Evolutionary conservation across 208 protist species (phyloP).

Genomic region (Wallacemonas sp.): DNA sequence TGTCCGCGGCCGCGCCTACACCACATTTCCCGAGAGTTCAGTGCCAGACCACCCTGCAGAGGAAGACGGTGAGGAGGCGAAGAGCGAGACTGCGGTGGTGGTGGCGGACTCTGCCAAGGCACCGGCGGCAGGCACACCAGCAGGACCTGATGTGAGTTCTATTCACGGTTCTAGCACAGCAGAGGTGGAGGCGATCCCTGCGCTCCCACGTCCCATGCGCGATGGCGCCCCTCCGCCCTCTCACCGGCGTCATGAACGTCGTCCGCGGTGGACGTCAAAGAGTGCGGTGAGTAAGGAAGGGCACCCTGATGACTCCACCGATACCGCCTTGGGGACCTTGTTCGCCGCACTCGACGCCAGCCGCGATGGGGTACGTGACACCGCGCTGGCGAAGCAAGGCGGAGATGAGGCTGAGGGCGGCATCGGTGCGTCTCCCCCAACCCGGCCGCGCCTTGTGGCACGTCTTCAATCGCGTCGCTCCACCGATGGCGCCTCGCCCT

Average conservation of each 20-base stretch:
- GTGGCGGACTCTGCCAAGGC: background rate
- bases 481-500: too few relatives aligned
- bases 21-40: constrained; percentile 1
- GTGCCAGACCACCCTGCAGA: background rate
- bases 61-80: background rate
- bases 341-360: background rate
- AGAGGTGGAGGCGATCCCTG: background rate
- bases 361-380: too few relatives aligned
- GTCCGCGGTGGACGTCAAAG: too few relatives aligned
- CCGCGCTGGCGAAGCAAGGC: too few relatives aligned
- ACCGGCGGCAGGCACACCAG: background rate
- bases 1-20: background rate
- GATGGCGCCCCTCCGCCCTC: too few relatives aligned
- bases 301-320: constrained; percentile 2
- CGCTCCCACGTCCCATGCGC: too few relatives aligned
- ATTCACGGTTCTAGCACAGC: constrained; percentile 7
- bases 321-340: background rate
- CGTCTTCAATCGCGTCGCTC: background rate
- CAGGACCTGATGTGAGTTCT: constrained; percentile 4
- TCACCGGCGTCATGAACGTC: too few relatives aligned
- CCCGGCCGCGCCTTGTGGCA: background rate
- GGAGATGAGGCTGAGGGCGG: too few relatives aligned
- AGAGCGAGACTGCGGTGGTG: background rate
- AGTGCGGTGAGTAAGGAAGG: too few relatives aligned
- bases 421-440: background rate